Evolutionary conservation across 2,329 filamentous ascomycete species (phyloP).

Genomic region (Aphanocladium album): DNA sequence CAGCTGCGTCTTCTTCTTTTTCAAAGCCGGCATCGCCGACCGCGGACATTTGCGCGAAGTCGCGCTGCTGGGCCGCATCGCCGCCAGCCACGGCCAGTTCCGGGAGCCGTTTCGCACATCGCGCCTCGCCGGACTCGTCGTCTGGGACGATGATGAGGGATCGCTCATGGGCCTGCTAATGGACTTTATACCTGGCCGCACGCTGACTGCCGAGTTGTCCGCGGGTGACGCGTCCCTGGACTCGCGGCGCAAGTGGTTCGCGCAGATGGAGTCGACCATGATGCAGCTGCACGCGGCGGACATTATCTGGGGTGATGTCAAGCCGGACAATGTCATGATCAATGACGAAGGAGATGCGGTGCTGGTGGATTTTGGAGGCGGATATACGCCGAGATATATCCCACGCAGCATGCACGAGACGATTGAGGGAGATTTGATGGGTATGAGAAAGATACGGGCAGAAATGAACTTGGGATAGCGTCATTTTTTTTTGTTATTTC

Average conservation of each 20-base stretch:
- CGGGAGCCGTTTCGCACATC: conserved; percentile 21
- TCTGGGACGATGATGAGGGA: conserved; percentile 16
- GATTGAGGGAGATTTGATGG: conserved; percentile 11
- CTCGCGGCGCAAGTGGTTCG: conserved; percentile 15
- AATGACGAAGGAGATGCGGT: conserved; percentile 13
- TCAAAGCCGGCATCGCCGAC: conserved; percentile 28
- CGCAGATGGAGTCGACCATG: conserved; percentile 16
- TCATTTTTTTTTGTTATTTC: too few species aligned
- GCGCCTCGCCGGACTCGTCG: conserved; percentile 15
- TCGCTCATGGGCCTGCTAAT: conserved; percentile 17
- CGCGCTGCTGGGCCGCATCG: not conserved
- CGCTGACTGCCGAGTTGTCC: not conserved
- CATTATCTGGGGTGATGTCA: conserved; percentile 17
- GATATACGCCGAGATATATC: not conserved
- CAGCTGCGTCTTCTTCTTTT: conserved; percentile 38
- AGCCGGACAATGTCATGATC: conserved; percentile 15
- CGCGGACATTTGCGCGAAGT: not conserved
- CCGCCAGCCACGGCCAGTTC: conserved; percentile 1
- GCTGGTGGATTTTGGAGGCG: conserved; percentile 16
- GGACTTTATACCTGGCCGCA: conserved; percentile 15
- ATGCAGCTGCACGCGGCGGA: conserved; percentile 13
- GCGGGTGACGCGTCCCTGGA: not conserved
- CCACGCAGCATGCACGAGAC: not conserved
- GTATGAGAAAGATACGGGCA: conserved; percentile 10
- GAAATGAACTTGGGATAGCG: not conserved